Evolutionary conservation across 23 red algal genomes (phyloP).

Genomic region (Gracilaria vermiculophylla): DNA sequence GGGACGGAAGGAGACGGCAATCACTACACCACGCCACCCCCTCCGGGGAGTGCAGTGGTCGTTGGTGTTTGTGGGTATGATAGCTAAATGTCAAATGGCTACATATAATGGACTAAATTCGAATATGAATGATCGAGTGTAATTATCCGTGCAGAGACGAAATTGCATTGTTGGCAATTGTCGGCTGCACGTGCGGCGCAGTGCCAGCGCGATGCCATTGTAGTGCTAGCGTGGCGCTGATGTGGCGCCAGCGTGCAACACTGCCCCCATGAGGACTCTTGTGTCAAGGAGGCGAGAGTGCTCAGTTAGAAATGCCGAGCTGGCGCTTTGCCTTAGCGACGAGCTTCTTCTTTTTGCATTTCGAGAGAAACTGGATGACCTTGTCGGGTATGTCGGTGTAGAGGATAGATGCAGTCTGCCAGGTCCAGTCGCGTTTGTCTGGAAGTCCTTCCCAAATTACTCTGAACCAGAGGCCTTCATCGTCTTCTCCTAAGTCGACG

Average conservation of each 20-base stretch:
- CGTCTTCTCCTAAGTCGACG: not conserved
- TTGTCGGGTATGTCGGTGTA: constrained; percentile 31
- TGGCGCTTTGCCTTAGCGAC: not conserved
- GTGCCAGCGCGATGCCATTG: too few species aligned
- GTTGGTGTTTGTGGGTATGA: too few species aligned
- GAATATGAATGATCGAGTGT: too few species aligned
- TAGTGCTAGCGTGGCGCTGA: too few species aligned
- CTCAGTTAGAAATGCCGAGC: constrained; percentile 13
- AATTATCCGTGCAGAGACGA: too few species aligned
- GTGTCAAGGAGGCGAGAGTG: not conserved
- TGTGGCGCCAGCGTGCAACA: not conserved
- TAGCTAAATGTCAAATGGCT: too few species aligned
- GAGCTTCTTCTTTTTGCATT: not conserved
- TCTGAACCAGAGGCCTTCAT: not conserved
- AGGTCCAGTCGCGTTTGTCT: constrained; percentile 17
- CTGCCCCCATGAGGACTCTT: not conserved
- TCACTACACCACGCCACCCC: too few species aligned
- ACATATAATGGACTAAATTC: too few species aligned
- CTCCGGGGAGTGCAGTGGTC: too few species aligned
- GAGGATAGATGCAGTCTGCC: not conserved
- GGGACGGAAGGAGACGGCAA: too few species aligned
- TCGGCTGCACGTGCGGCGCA: too few species aligned
- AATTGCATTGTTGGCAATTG: too few species aligned
- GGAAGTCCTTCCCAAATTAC: constrained; percentile 27
- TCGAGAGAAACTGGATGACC: not conserved